Percentiles rank a stretch among this genome's conserved stretches.
Evolutionary conservation across 257 asterid genomes (phyloP).

Genomic region (Fraxinus quadrangulata): DNA sequence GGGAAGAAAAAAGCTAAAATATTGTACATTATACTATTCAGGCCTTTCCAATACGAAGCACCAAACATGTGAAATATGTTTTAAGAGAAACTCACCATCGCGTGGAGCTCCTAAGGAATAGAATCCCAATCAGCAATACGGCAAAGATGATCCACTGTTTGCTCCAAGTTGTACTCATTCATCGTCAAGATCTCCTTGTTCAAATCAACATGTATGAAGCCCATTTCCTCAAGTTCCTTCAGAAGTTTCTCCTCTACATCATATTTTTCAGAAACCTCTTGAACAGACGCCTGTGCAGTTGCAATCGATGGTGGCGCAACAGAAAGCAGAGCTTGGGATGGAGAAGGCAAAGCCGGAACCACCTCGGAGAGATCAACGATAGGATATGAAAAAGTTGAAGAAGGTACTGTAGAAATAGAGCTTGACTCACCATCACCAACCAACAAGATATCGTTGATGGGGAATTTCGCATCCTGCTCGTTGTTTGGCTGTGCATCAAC

Average conservation of each 20-base stretch:
- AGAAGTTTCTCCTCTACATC: conserved; percentile 61
- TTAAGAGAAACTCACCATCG: conserved; percentile 60
- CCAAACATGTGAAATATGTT: not conserved
- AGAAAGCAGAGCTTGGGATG: not conserved
- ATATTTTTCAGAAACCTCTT: conserved; percentile 24
- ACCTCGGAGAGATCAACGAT: not conserved
- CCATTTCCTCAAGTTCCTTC: conserved; percentile 73
- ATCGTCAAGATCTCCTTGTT: conserved; percentile 76
- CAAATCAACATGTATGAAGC: conserved; percentile 65
- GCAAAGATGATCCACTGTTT: conserved; percentile 70
- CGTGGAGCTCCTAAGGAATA: conserved; percentile 66
- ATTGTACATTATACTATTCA: not conserved
- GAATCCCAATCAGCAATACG: conserved; percentile 75
- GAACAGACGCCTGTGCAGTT: conserved; percentile 12
- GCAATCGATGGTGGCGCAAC: not conserved
- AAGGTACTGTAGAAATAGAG: conserved; percentile 13
- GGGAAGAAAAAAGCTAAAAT: not conserved
- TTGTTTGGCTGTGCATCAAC: conserved; percentile 33
- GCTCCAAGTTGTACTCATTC: conserved; percentile 68
- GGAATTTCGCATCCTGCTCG: conserved; percentile 75
- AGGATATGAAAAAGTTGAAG: conserved; percentile 19
- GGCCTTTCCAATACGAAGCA: not conserved
- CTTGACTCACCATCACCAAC: conserved; percentile 30
- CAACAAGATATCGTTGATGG: conserved; percentile 68
- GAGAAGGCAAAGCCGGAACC: not conserved